Evolutionary conservation across 2,329 filamentous ascomycete species (phyloP).

Genomic region (Aureobasidium sp.): DNA sequence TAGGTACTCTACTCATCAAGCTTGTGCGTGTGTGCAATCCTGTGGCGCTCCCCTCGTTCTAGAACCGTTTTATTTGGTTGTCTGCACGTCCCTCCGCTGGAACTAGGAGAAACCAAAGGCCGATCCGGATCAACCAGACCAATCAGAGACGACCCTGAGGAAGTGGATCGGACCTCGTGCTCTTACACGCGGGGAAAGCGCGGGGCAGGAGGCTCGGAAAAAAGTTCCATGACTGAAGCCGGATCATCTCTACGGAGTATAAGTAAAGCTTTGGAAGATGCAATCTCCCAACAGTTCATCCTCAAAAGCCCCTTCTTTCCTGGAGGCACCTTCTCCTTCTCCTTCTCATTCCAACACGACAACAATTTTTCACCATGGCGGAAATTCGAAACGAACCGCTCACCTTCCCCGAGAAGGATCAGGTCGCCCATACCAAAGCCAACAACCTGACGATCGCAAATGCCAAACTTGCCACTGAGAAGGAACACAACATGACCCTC

Average conservation of each 20-base stretch:
- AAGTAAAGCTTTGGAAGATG: background rate
- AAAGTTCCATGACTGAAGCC: background rate
- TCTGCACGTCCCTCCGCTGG: background rate
- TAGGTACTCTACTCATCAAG: background rate
- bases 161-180: background rate
- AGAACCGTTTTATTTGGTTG: background rate
- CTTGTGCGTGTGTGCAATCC: background rate
- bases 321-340: constrained; percentile 7
- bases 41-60: background rate
- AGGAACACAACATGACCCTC: constrained; percentile 49
- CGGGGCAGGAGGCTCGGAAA: background rate
- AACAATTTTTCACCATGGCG: constrained; percentile 1
- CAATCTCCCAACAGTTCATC: constrained; percentile 13
- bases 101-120: constrained; percentile 3
- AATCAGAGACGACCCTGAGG: background rate
- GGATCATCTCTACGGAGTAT: constrained; percentile 4
- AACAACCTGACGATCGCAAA: constrained; percentile 32
- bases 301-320: background rate
- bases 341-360: background rate
- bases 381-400: constrained; percentile 19
- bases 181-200: background rate
- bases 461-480: constrained; percentile 40
- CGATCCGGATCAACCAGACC: background rate
- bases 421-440: constrained; percentile 24
- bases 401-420: constrained; percentile 26